phyloP scores from a whole-genome alignment of 345 rosid species.

The Raphanus sativus region DNA sequence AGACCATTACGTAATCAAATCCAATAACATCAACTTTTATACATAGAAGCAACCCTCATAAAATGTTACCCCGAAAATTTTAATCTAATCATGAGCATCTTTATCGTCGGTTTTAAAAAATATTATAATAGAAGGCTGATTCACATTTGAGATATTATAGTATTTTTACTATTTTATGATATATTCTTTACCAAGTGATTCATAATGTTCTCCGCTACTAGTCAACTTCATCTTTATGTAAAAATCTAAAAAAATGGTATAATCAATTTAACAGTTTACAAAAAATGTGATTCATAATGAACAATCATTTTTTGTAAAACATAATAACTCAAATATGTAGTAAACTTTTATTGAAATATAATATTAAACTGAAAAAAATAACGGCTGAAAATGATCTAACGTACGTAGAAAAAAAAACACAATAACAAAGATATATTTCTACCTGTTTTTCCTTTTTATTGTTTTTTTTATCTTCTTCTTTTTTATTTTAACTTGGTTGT shows the following conservation, averaged over 20 bases:
- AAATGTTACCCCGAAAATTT: conserved; percentile 14
- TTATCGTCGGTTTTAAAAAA: too few relatives aligned
- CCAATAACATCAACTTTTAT: conserved; percentile 18
- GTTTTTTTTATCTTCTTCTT: neutral
- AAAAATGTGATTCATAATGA: neutral
- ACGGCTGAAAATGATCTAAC: neutral
- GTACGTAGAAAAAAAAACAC: conserved; percentile 18
- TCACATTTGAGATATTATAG: too few relatives aligned
- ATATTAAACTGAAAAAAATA: neutral
- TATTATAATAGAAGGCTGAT: too few relatives aligned
- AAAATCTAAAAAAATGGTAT: too few relatives aligned
- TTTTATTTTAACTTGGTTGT: neutral
- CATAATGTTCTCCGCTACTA: too few relatives aligned
- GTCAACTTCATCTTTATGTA: too few relatives aligned
- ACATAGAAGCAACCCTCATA: conserved; percentile 23
- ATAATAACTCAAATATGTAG: neutral
- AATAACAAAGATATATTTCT: conserved; percentile 28
- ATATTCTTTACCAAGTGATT: too few relatives aligned
- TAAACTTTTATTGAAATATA: neutral
- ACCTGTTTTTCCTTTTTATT: neutral
- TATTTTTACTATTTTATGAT: too few relatives aligned
- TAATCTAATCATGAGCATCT: conserved; percentile 10
- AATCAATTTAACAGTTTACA: neutral
- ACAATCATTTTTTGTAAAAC: neutral
- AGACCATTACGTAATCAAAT: neutral